Conservation (phyloP, 768 basidiomycete species). For the Clitopilus hobsonii region DNA sequence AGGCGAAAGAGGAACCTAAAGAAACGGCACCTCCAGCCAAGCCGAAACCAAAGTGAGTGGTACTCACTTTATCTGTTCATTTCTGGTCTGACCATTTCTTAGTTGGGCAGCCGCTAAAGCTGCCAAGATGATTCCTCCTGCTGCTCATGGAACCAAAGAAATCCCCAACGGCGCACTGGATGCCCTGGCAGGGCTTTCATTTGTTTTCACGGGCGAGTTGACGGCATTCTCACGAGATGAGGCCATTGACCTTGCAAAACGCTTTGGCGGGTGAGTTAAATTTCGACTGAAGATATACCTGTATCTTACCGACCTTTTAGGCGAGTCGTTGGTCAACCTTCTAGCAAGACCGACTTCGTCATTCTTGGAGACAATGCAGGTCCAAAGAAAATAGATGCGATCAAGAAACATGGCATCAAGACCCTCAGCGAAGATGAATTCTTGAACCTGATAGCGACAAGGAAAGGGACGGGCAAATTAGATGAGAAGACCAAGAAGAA, state of each 20-base stretch:
- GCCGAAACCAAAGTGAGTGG: conserved; percentile 21
- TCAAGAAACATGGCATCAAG: conserved; percentile 72
- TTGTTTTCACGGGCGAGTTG: conserved; percentile 96
- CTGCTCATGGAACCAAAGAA: conserved; percentile 63
- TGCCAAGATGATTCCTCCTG: conserved; percentile 56
- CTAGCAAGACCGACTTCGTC: conserved; percentile 85
- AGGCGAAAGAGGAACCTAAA: conserved; percentile 6
- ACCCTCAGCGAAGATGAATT: conserved; percentile 88
- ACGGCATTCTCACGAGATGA: conserved; percentile 85
- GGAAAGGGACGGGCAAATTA: conserved; percentile 49
- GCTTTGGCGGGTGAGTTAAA: conserved; percentile 77
- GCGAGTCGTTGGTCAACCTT: conserved; percentile 83
- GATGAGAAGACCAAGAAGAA: conserved; percentile 84
- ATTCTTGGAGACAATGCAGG: conserved; percentile 88
- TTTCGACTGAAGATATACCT: conserved; percentile 1
- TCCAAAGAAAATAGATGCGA: conserved; percentile 79
- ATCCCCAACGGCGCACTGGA: conserved; percentile 68
- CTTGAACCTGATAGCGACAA: conserved; percentile 72
- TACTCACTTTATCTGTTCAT: conserved; percentile 1
- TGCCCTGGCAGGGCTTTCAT: conserved; percentile 79
- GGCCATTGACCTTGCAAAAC: conserved; percentile 82
- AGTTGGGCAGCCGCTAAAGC: conserved; percentile 49
- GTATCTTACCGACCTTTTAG: conserved; percentile 32
- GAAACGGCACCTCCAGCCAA: conserved; percentile 9
- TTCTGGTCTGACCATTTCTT: neutral